A percentile compares a stretch with the other conserved stretches of the same genome.
Conservation (phyloP, 768 basidiomycete genomes). For the Auricularia cornea region DNA sequence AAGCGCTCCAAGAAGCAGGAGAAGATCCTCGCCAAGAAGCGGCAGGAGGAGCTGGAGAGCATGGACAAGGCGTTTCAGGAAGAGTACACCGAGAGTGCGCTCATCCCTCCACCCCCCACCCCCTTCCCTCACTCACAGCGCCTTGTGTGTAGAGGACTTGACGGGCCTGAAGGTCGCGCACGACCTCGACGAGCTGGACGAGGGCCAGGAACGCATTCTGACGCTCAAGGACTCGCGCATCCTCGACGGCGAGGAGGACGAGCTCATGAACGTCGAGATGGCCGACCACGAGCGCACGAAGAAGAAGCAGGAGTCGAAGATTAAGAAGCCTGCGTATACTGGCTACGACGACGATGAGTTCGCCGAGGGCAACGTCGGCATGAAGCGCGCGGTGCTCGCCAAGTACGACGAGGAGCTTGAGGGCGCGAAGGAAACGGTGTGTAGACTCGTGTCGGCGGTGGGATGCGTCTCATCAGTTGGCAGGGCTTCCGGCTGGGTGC, state of each 20-base stretch:
- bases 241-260: constrained; percentile 97
- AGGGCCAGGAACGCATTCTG: constrained; percentile 91
- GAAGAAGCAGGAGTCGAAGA: constrained; percentile 77
- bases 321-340: constrained; percentile 82
- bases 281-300: constrained; percentile 78
- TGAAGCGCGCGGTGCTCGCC: constrained; percentile 73
- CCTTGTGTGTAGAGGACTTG: constrained; percentile 59
- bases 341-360: constrained; percentile 98
- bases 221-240: constrained; percentile 95
- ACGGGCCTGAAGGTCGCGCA: constrained; percentile 93
- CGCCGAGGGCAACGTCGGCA: constrained; percentile 57
- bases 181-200: constrained; percentile 84
- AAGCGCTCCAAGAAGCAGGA: constrained; percentile 87
- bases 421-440: constrained; percentile 59
- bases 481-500: constrained; percentile 86
- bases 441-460: constrained; percentile 11
- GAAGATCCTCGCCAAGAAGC: constrained; percentile 76
- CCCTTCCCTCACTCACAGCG: neutral
- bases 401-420: constrained; percentile 93
- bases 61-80: constrained; percentile 72
- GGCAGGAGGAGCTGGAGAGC: constrained; percentile 74
- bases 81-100: constrained; percentile 82
- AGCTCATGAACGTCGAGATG: constrained; percentile 92
- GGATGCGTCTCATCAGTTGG: too few relatives aligned
- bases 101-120: neutral